Evolutionary conservation across 2,329 filamentous ascomycete genomes (phyloP), one percentile per base, ranked within the genome.

Genomic region (Cytospora schulzeri): DNA sequence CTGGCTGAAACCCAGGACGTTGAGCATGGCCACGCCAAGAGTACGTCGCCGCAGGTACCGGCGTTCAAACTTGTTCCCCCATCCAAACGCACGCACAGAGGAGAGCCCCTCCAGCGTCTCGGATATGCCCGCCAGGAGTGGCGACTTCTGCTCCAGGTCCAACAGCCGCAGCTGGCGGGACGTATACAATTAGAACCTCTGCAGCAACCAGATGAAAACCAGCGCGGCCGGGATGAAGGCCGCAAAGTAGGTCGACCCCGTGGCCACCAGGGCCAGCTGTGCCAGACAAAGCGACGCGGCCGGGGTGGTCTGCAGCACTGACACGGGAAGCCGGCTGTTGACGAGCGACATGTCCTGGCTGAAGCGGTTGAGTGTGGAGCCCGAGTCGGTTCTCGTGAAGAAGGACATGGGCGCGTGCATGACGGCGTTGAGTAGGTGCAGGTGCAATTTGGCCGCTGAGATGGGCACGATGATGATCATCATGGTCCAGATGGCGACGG

Each of bases 1-100:
- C 68, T 85, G 82, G 11, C 83, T 76, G 33, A 77, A 77, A 63
- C 77, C 80, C 60, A 84, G 76, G 3, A 81, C 73, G 65, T 84
- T 33, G 2, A 85, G 55, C 80, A 81, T 0, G 83, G 82, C 50
- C 76, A 75, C 62, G 84, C 82, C 0, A 80, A 82, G 14, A 70
- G 70, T 78, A 3, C 45, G 55, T 4, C 38, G 55, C 2, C 11
- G 19, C 11, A 28, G 15, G 12, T 41, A 7, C 17, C 17, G 9
- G 17, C 4, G 11, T 6, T 41, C 9, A n/a, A 45, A 45, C 1
- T 19, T 24, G 14, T 17, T 4, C 33, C n/a, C 4, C 55, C 55
- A 57, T 4, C 29, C 33, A 45, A 57, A 57, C n/a, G 55, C 55
- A 11, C 55, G 55, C 17, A 57, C 22, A 2, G 55, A 41, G n/a